Conservation (phyloP, 176 grass and related monocot species). For the Musa acuminata region DNA sequence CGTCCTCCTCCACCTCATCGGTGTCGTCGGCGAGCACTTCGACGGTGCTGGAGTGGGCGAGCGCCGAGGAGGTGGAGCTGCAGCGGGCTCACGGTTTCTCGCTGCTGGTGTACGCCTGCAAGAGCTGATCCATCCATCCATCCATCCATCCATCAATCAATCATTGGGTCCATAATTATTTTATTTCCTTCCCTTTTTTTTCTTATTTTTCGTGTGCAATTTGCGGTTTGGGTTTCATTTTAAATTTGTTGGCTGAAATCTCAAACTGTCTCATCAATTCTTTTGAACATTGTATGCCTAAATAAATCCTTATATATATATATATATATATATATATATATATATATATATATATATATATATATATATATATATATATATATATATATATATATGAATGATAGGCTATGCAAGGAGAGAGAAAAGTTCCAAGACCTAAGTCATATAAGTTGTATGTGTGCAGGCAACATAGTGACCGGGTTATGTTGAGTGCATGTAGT, state of each 20-base stretch:
- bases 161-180: not conserved
- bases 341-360: no score
- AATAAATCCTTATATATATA: no score
- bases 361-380: no score
- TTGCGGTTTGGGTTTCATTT: not conserved
- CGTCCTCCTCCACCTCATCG: slow-evolving; percentile 51
- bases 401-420: not conserved
- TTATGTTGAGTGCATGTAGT: not conserved
- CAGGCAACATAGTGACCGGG: not conserved
- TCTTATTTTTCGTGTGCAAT: not conserved
- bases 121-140: slow-evolving; percentile 33
- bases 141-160: no score
- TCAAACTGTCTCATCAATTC: not conserved
- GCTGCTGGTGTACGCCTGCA: slow-evolving; percentile 72
- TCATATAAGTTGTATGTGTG: not conserved
- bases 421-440: not conserved
- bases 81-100: slow-evolving; percentile 50
- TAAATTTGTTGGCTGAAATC: not conserved
- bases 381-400: no score
- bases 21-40: slow-evolving; percentile 60
- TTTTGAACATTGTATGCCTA: not conserved
- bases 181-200: not conserved
- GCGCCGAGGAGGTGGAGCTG: slow-evolving; percentile 67
- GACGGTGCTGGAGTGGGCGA: slow-evolving; percentile 79
- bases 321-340: no score